Base-by-base conservation (phyloP, 352 stramenopile genomes). In the Lagenidium sp. region DNA sequence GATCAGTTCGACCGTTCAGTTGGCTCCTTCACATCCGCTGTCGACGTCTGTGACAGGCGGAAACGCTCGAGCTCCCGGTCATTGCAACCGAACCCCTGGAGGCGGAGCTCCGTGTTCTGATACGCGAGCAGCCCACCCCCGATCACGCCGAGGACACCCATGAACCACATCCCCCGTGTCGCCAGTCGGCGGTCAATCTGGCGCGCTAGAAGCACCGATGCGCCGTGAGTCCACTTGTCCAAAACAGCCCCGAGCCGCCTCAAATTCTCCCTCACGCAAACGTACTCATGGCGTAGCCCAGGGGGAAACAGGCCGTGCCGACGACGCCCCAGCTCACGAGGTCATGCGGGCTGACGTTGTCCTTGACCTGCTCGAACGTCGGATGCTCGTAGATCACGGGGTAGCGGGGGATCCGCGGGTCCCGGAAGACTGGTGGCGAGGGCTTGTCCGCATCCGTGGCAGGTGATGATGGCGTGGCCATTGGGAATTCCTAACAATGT, bases 81-180 rank as follows among this genome's bases (percentile, higher is more conserved):
- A 44, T 90, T 90, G 44, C 63, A 70, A 10, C 72, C 78, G 44
- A 76, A 90, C 38, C 80, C 80, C 44, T 85, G 70, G 41, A 93
- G 63, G 36, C 80, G 77, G 44, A 87, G 56, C 35, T 76, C 63
- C 35, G 77, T 80, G 66, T 93, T 90, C 55, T 93, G 73, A 43
- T 82, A 90, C 31, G 75, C 73, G 46, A 82, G 45, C 64, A 87
- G 50, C 34, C 58, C 52, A 30, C 75, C 64, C 31, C 68, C 70
- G 28, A 86, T 26, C 32, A 65, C 73, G 44, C 73, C 75, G 25
- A 90, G 49, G 22, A 90, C 55, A 25, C 80, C 80, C 6, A 71
- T 87, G 57, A 90, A 85, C 53, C 57, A 71, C 70, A 87, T 82
- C n/a, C 67, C 71, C 0, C 64, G 72, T n/a, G 65, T 50, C 7